Evolutionary conservation across 768 basidiomycete genomes (phyloP).

Genomic region (Suillus lakei): DNA sequence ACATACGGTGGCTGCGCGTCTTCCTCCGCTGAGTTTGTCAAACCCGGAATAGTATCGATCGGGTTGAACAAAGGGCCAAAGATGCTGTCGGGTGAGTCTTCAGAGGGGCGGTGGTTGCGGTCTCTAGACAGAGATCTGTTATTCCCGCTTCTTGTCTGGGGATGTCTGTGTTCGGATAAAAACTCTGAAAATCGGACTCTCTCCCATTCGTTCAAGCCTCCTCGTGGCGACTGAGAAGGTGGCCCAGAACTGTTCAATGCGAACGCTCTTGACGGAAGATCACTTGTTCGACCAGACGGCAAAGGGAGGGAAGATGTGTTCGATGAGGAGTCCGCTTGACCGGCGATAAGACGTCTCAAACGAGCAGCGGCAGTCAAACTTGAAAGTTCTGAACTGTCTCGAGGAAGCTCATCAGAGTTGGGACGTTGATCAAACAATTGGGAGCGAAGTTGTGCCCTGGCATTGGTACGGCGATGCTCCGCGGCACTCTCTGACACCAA

Average conservation of each 20-base stretch:
- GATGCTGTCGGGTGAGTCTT: neutral
- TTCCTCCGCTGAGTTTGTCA: neutral
- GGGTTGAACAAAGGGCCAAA: neutral
- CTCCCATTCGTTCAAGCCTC: conserved; percentile 4
- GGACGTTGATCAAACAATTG: conserved; percentile 18
- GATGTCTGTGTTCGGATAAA: conserved; percentile 3
- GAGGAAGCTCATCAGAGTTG: conserved; percentile 25
- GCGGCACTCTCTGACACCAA: conserved; percentile 50
- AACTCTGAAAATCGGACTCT: conserved; percentile 3
- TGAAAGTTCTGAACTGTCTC: neutral
- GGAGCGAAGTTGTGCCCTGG: conserved; percentile 40
- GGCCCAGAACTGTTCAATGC: neutral
- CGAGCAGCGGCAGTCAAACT: conserved; percentile 3
- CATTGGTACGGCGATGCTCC: conserved; percentile 44
- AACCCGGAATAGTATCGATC: neutral
- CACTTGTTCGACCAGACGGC: neutral
- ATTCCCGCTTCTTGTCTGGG: neutral
- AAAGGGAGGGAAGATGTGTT: neutral
- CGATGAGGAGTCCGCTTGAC: neutral
- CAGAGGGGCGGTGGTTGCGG: neutral
- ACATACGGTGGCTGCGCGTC: neutral
- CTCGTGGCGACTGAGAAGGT: neutral
- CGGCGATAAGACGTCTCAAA: conserved; percentile 6
- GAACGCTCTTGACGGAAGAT: neutral
- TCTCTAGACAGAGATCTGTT: conserved; percentile 1